A percentile compares a stretch with the other conserved stretches of the same genome.
phyloP scores from a whole-genome alignment of 2,329 filamentous ascomycete species.

The Dactylella cylindrospora region DNA sequence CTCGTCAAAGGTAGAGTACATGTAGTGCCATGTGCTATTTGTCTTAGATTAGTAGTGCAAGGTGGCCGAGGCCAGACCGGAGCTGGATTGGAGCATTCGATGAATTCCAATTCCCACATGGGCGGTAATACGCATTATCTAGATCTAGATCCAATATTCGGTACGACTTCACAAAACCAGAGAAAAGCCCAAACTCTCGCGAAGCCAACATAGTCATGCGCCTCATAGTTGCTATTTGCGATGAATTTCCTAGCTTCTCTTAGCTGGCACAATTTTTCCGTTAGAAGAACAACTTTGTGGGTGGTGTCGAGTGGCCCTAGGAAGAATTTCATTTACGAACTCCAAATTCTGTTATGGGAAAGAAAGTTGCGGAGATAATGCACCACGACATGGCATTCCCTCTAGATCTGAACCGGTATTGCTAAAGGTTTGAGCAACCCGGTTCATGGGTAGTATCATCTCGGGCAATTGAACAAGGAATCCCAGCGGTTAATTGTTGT shows the following conservation, averaged over 20 bases:
- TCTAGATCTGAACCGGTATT: conserved; percentile 11
- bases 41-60: conserved; percentile 9
- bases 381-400: conserved; percentile 6
- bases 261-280: too few relatives aligned
- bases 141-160: conserved; percentile 15
- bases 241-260: too few relatives aligned
- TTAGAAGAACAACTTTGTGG: too few relatives aligned
- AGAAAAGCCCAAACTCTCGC: too few relatives aligned
- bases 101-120: too few relatives aligned
- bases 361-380: conserved; percentile 29
- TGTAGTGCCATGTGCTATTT: conserved; percentile 15
- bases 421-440: conserved; percentile 3
- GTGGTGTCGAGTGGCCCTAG: too few relatives aligned
- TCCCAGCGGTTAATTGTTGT: conserved; percentile 5
- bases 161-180: too few relatives aligned
- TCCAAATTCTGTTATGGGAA: too few relatives aligned
- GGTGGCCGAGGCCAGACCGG: conserved; percentile 6
- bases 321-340: too few relatives aligned
- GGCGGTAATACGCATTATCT: too few relatives aligned
- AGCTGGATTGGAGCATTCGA: not conserved
- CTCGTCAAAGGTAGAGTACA: not conserved
- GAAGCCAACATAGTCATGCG: too few relatives aligned
- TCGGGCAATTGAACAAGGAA: conserved; percentile 8
- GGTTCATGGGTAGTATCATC: not conserved
- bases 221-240: too few relatives aligned